Percentiles rank a stretch among this genome's conserved stretches.
Conservation (phyloP, 257 asterid species). For the Agastache rugosa region DNA sequence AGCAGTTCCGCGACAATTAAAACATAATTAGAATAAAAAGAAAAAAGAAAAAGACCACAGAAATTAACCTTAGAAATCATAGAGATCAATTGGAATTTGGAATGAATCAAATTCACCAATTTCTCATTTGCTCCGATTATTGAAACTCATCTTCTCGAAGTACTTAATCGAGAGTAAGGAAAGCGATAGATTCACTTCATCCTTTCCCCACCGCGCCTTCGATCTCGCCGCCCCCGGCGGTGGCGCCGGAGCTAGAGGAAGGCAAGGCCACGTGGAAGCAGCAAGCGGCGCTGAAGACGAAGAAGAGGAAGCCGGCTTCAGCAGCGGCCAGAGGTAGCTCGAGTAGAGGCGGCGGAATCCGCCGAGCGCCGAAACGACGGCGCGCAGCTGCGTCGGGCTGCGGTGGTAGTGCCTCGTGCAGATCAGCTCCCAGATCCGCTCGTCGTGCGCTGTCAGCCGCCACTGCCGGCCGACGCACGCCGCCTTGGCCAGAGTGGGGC, state of each 20-base stretch:
- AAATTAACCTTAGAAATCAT: slow-evolving; percentile 18
- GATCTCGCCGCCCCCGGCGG: slow-evolving; percentile 41
- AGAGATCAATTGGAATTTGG: slow-evolving; percentile 24
- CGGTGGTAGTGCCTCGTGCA: slow-evolving; percentile 79
- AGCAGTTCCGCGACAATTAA: slow-evolving; percentile 18
- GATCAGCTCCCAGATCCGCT: slow-evolving; percentile 97
- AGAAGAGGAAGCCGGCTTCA: slow-evolving; percentile 58
- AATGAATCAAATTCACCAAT: slow-evolving; percentile 6
- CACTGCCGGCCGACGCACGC: slow-evolving; percentile 91
- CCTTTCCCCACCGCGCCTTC: slow-evolving; percentile 92
- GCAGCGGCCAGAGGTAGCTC: slow-evolving; percentile 81
- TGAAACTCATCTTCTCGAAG: slow-evolving; percentile 85
- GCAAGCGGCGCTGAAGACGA: slow-evolving; percentile 46
- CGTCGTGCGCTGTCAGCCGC: slow-evolving; percentile 82
- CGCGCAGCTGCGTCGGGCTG: slow-evolving; percentile 77
- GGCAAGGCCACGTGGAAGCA: slow-evolving; percentile 60
- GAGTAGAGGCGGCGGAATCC: slow-evolving; percentile 92
- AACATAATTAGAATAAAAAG: not conserved
- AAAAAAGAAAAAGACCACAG: not conserved
- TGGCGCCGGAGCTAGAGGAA: slow-evolving; percentile 52
- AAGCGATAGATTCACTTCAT: slow-evolving; percentile 88
- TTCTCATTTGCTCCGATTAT: slow-evolving; percentile 48
- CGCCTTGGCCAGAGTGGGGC: slow-evolving; percentile 78
- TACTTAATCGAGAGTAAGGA: slow-evolving; percentile 88
- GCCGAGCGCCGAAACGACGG: slow-evolving; percentile 86